These are phyloP conservation scores for Syzygium malaccense DNA, from an alignment of 441 rosid species.

Conservation along the genomic window DNA sequence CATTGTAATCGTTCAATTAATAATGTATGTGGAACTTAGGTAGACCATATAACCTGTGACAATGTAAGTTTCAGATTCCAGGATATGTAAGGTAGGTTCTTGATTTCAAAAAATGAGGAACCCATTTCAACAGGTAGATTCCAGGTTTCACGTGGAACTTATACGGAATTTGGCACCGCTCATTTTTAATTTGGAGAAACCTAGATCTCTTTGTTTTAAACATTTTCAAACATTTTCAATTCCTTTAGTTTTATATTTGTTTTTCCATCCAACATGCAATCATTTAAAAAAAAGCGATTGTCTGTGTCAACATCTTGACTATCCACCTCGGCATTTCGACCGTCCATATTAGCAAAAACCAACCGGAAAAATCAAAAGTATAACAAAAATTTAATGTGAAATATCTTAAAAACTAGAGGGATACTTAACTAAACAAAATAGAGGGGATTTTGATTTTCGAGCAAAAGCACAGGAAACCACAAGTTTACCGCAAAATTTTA, in stretches of 20 bases:
- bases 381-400: neutral
- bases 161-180: too few relatives aligned
- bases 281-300: neutral
- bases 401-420: neutral
- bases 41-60: too few relatives aligned
- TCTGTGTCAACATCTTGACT: neutral
- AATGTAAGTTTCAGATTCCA: too few relatives aligned
- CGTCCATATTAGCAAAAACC: neutral
- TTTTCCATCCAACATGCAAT: neutral
- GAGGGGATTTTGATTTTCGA: neutral
- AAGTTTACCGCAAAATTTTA: neutral
- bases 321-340: neutral
- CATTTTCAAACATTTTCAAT: neutral
- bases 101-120: too few relatives aligned
- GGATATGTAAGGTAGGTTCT: too few relatives aligned
- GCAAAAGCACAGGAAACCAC: neutral
- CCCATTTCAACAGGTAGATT: rapidly evolving
- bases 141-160: too few relatives aligned
- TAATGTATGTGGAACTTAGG: too few relatives aligned
- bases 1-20: too few relatives aligned
- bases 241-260: neutral
- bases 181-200: neutral
- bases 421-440: neutral
- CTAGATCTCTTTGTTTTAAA: neutral
- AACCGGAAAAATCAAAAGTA: neutral